Evolutionary conservation across 805 yeast genomes (phyloP).

Genomic region (Geotrichum ghanense): DNA sequence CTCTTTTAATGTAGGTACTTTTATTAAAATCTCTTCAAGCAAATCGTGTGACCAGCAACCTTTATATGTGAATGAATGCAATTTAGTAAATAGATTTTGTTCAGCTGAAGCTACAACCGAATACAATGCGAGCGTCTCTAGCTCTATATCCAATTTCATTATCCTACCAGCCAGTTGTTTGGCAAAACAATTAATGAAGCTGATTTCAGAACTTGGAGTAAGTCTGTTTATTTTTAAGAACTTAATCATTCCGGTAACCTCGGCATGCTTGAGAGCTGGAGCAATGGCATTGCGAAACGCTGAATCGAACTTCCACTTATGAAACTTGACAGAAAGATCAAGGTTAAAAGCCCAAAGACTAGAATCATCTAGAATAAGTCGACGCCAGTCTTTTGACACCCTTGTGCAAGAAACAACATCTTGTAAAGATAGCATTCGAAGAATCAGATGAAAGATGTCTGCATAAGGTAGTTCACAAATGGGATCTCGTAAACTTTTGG

Average conservation of each 20-base stretch:
- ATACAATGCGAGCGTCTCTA: not conserved
- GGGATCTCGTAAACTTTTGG: not conserved
- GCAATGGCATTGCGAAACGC: not conserved
- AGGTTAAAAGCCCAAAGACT: conserved; percentile 1
- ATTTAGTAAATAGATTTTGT: not conserved
- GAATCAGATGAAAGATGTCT: not conserved
- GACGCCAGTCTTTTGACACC: not conserved
- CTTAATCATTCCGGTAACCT: not conserved
- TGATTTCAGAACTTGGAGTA: not conserved
- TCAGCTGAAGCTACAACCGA: not conserved
- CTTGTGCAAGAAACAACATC: not conserved
- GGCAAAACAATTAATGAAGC: not conserved
- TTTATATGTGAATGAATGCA: not conserved
- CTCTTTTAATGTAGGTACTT: not conserved
- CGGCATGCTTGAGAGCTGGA: not conserved
- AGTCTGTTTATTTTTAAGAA: not conserved
- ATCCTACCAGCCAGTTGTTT: not conserved
- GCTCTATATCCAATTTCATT: not conserved
- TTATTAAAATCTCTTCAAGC: not conserved
- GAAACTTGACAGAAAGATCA: not conserved
- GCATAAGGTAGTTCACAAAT: not conserved
- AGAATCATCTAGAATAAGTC: not conserved
- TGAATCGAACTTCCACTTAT: not conserved
- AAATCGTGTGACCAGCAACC: not conserved
- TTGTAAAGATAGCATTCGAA: not conserved